Conservation (phyloP, 2,329 filamentous ascomycete species). For the Pseudogymnoascus sp. region DNA sequence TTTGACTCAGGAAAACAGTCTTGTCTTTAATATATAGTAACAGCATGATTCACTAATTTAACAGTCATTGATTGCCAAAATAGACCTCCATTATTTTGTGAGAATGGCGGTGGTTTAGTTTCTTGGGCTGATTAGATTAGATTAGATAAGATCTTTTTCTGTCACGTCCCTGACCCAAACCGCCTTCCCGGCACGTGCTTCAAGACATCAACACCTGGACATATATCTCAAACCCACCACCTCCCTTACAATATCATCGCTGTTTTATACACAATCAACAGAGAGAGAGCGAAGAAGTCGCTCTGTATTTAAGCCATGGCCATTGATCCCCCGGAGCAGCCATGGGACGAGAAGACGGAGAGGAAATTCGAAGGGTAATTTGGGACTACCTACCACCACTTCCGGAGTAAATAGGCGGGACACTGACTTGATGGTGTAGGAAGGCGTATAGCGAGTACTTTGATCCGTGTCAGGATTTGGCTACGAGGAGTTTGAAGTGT, state of each 20-base stretch:
- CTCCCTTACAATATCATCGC: not conserved
- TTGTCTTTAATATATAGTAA: not conserved
- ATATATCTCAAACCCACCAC: not conserved
- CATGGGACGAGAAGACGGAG: slow-evolving; percentile 54
- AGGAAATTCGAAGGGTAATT: slow-evolving; percentile 58
- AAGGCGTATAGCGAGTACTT: slow-evolving; percentile 86
- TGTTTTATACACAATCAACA: not conserved
- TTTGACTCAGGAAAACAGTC: not conserved
- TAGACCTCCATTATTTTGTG: too few relatives aligned
- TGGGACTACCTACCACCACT: not conserved
- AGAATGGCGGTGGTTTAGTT: not conserved
- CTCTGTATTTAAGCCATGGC: not conserved
- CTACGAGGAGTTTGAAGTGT: slow-evolving; percentile 76
- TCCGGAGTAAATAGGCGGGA: not conserved
- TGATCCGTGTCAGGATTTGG: slow-evolving; percentile 92
- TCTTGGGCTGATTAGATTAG: not conserved
- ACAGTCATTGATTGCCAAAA: not conserved
- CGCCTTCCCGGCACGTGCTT: not conserved
- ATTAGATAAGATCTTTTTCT: slow-evolving; percentile 5
- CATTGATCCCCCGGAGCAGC: slow-evolving; percentile 17
- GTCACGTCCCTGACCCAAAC: not conserved
- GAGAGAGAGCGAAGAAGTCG: not conserved
- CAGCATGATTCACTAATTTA: not conserved
- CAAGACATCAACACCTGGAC: not conserved
- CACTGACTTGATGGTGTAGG: slow-evolving; percentile 39